Evolutionary conservation across 176 grass and related monocot genomes (phyloP).

Genomic region (Poa pratensis): DNA sequence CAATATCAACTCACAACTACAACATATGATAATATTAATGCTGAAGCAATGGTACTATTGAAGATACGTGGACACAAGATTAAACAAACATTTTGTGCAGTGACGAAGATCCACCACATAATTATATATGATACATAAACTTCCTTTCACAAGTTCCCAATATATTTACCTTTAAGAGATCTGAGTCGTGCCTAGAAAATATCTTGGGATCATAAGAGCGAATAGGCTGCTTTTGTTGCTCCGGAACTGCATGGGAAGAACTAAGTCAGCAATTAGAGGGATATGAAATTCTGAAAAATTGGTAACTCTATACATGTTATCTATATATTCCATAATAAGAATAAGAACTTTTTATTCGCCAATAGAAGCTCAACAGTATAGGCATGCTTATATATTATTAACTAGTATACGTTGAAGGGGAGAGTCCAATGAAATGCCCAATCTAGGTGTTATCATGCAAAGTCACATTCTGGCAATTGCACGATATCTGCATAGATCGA

Average conservation of each 20-base stretch:
- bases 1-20: slow-evolving; percentile 27
- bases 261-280: slow-evolving; percentile 36
- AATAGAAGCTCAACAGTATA: slow-evolving; percentile 40
- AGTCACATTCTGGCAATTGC: neutral
- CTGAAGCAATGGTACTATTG: slow-evolving; percentile 22
- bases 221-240: slow-evolving; percentile 70
- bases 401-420: slow-evolving; percentile 7
- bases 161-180: slow-evolving; percentile 72
- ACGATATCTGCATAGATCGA: slow-evolving; percentile 4
- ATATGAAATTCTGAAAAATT: slow-evolving; percentile 33
- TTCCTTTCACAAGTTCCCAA: slow-evolving; percentile 38
- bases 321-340: slow-evolving; percentile 19
- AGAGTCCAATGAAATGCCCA: slow-evolving; percentile 6
- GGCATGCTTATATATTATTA: neutral
- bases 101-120: slow-evolving; percentile 20
- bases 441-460: slow-evolving; percentile 7
- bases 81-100: slow-evolving; percentile 28
- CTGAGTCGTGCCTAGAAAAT: slow-evolving; percentile 75
- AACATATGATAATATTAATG: neutral
- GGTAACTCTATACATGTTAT: slow-evolving; percentile 37
- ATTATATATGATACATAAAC: slow-evolving; percentile 35
- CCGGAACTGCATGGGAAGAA: slow-evolving; percentile 49
- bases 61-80: slow-evolving; percentile 23
- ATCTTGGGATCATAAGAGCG: slow-evolving; percentile 74
- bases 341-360: slow-evolving; percentile 24